Evolutionary conservation across 768 basidiomycete genomes (phyloP), one percentile per base, ranked within the genome.

Genomic region (Boletus rufocinnamomeus): DNA sequence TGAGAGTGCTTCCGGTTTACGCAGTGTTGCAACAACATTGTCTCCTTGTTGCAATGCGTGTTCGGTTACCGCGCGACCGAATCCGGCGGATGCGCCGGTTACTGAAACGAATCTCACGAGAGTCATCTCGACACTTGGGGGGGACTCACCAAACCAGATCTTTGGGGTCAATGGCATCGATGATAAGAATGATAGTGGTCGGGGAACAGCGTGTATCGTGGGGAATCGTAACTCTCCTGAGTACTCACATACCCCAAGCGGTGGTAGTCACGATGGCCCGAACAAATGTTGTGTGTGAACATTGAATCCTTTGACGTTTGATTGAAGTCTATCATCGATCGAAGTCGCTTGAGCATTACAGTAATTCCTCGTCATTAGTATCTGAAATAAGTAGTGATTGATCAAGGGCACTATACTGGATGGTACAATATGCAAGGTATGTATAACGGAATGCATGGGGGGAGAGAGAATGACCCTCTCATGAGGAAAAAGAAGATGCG

Each of bases 11-110:
- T 56, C 63, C 1, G 61, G 55, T 54, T 68, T 70, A 50, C 79
- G 77, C 35, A 77, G 60, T 21, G 79, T 78, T 8, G 81, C 81
- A 48, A 79, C 71, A 48, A 73, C 78, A 11, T 52, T 74, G 54
- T 79, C 78, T 43, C 80, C 79, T 8, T 67, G 68, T 19, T 57
- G 56, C 27, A 82, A 68, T 43, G 68, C 76, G 13, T 59, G 35
- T 58, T 78, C 74, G 17, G 68, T 69, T 32, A 76, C 67, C 11
- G 63, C 56, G 6, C 69, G 73, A 19, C 79, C 80, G 37, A 81
- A 70, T 32, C 77, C 77, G 13, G 74, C 46, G 7, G 75, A 76
- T 10, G 77, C 67, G 27, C 80, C 77, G 8, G 77, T 79, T 25
- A 79, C 81, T 78, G 54, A 51, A 30, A 47, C 32, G 4, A 34